A percentile compares a stretch with the other conserved stretches of the same genome.
Evolutionary conservation across 2,329 filamentous ascomycete genomes (phyloP).

Genomic region (Rugonectria rugulosa): DNA sequence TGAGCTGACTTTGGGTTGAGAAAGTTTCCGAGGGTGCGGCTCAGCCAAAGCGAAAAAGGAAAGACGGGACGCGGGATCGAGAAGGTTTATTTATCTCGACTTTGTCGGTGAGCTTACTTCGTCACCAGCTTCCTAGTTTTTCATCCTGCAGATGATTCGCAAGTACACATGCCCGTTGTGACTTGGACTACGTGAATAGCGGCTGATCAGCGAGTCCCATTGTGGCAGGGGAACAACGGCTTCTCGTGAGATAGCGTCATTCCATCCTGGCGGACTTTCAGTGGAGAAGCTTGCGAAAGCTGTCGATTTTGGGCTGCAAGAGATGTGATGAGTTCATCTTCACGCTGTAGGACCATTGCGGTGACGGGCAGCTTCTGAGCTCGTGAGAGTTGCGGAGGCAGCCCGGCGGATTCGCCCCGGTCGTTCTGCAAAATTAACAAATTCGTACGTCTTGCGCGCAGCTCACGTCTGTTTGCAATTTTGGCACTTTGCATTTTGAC

Average conservation of each 20-base stretch:
- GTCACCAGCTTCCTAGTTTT: too few species aligned
- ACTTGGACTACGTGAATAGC: constrained; percentile 1
- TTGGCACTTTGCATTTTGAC: background rate
- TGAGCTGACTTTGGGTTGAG: background rate
- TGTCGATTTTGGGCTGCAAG: too few species aligned
- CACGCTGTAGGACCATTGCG: too few species aligned
- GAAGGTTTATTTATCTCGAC: background rate
- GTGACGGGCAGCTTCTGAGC: background rate
- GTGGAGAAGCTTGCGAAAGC: constrained; percentile 23
- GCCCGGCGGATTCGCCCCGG: background rate
- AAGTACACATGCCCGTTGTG: background rate
- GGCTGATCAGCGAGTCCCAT: constrained; percentile 1
- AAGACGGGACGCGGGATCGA: background rate
- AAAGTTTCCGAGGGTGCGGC: background rate
- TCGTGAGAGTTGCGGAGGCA: constrained; percentile 8
- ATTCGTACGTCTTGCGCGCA: too few species aligned
- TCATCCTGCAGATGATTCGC: background rate
- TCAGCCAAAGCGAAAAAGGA: background rate
- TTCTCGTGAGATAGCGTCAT: constrained; percentile 21
- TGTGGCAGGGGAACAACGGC: constrained; percentile 8
- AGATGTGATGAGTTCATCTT: too few species aligned
- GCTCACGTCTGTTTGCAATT: too few species aligned
- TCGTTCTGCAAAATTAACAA: too few species aligned
- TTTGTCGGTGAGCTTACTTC: background rate
- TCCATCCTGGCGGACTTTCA: background rate